Evolutionary conservation across 2,329 filamentous ascomycete species (phyloP).

Genomic region (Fusarium protoensiforme): DNA sequence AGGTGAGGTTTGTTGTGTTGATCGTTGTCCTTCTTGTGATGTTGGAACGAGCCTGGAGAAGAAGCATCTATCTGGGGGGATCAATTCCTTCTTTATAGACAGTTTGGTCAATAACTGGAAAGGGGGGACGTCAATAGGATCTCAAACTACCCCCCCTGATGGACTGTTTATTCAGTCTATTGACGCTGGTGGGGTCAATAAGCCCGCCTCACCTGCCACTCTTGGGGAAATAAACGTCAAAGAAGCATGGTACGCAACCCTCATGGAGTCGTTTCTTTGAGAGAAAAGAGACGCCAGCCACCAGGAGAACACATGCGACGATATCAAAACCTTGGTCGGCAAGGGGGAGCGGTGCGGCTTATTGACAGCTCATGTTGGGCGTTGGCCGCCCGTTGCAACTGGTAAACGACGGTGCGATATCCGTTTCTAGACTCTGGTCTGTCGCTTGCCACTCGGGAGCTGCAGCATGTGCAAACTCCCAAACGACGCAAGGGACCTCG

Average conservation of each 20-base stretch:
- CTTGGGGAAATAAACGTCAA: slow-evolving; percentile 2
- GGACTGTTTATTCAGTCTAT: slow-evolving; percentile 33
- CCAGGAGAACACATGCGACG: neutral
- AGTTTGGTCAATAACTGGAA: neutral
- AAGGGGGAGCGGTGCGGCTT: slow-evolving; percentile 11
- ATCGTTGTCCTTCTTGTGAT: slow-evolving; percentile 35
- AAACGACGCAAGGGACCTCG: neutral
- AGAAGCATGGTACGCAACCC: neutral
- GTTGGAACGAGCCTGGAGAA: slow-evolving; percentile 38
- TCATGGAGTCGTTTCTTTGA: neutral
- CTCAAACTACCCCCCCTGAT: neutral
- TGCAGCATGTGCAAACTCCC: neutral
- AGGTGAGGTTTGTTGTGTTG: slow-evolving; percentile 13
- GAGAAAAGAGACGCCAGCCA: slow-evolving; percentile 10
- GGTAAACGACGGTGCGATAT: neutral
- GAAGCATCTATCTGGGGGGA: slow-evolving; percentile 9
- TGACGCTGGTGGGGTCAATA: slow-evolving; percentile 30
- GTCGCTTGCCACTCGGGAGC: neutral
- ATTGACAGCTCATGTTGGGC: slow-evolving; percentile 9
- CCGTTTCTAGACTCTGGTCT: slow-evolving; percentile 3
- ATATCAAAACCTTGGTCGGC: slow-evolving; percentile 5
- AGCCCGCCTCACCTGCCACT: slow-evolving; percentile 12
- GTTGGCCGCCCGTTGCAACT: neutral
- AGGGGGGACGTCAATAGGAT: neutral
- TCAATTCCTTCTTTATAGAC: slow-evolving; percentile 33